Conservation (phyloP, 225 moss, liverwort and hornwort genomes). For the Neckera pumila region DNA sequence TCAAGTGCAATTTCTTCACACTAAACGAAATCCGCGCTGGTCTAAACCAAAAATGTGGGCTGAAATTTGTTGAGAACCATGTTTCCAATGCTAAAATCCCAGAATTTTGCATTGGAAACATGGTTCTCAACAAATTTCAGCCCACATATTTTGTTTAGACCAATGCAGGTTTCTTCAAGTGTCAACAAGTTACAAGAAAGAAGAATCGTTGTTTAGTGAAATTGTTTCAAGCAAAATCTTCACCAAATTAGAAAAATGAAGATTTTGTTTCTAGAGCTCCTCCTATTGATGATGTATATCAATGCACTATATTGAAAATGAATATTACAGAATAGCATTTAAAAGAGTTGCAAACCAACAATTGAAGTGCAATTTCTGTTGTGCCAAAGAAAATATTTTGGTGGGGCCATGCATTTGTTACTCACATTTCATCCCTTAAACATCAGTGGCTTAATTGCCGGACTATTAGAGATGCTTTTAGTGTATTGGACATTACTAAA, state of each 20-base stretch:
- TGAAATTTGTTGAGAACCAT: too few relatives aligned
- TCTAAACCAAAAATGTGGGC: too few relatives aligned
- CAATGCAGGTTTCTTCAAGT: too few relatives aligned
- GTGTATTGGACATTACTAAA: too few relatives aligned
- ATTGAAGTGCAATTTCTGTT: not conserved
- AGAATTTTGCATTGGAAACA: too few relatives aligned
- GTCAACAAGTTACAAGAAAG: too few relatives aligned
- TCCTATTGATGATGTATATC: not conserved
- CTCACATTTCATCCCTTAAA: not conserved
- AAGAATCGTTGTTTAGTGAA: not conserved
- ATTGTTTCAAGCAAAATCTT: not conserved
- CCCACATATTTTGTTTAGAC: too few relatives aligned
- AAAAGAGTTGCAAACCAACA: accelerated
- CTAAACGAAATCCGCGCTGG: too few relatives aligned
- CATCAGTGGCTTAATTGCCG: not conserved
- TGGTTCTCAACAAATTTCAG: too few relatives aligned
- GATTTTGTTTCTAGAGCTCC: not conserved
- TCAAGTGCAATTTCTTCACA: too few relatives aligned
- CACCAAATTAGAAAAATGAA: not conserved
- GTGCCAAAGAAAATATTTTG: not conserved
- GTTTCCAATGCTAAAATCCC: too few relatives aligned
- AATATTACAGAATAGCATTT: not conserved
- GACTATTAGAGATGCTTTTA: not conserved
- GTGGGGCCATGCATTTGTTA: not conserved
- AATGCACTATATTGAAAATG: not conserved